phyloP scores from a whole-genome alignment of 2,329 filamentous ascomycete species.

The Cladosporium velox region DNA sequence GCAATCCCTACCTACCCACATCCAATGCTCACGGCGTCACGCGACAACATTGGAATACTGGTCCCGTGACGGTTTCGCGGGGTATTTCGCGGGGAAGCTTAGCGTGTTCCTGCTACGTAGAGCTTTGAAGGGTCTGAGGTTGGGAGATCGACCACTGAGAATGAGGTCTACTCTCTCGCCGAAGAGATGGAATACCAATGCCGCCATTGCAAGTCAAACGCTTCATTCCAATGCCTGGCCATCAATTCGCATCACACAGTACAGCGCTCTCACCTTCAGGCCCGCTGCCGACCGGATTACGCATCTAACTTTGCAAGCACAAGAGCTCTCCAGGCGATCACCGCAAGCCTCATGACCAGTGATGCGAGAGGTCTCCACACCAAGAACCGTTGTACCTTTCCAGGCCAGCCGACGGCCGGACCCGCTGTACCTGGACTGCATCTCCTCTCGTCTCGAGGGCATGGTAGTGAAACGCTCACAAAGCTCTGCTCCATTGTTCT shows the following conservation, averaged over 20 bases:
- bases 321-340: conserved; percentile 16
- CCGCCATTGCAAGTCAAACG: not conserved
- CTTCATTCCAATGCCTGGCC: not conserved
- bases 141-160: not conserved
- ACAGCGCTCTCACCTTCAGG: not conserved
- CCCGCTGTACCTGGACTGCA: not conserved
- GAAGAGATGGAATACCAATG: not conserved
- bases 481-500: not conserved
- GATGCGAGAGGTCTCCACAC: conserved; percentile 14
- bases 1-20: not conserved
- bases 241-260: not conserved
- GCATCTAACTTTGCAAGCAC: conserved; percentile 13
- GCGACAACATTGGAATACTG: not conserved
- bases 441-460: not conserved
- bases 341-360: conserved; percentile 10
- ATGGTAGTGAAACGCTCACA: not conserved
- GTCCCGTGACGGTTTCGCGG: not conserved
- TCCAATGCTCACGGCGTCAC: conserved; percentile 1
- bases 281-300: conserved; percentile 13
- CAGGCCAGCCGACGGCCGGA: not conserved
- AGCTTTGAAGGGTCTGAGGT: not conserved
- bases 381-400: not conserved
- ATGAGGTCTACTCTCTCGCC: not conserved
- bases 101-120: not conserved
- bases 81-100: not conserved